Conservation (phyloP, 805 yeast genomes). For the Saturnispora hagleri region DNA sequence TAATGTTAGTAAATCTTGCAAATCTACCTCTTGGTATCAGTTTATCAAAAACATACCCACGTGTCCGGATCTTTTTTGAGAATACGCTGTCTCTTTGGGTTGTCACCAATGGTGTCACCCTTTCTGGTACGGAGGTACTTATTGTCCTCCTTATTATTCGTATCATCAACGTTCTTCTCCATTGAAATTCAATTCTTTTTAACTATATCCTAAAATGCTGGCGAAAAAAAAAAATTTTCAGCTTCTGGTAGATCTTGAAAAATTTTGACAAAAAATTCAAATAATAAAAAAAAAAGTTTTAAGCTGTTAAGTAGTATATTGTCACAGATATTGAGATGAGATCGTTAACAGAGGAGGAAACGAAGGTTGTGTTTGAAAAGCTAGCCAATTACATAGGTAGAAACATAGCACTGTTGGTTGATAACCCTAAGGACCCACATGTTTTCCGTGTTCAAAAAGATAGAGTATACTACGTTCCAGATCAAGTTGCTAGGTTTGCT, state of each 20-base stretch:
- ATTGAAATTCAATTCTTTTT: background rate
- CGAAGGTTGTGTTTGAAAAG: conserved; percentile 91
- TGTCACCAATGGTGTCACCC: conserved; percentile 21
- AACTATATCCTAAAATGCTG: background rate
- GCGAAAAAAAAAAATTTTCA: conserved; percentile 6
- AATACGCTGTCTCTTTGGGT: conserved; percentile 24
- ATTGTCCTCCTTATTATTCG: conserved; percentile 4
- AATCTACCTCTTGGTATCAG: background rate
- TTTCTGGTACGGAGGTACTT: conserved; percentile 16
- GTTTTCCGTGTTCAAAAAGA: conserved; percentile 95
- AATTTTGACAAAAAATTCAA: background rate
- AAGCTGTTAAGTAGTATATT: background rate
- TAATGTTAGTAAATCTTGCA: conserved; percentile 3
- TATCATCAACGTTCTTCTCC: background rate
- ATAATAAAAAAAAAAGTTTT: background rate
- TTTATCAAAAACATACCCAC: conserved; percentile 44
- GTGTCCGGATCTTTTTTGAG: conserved; percentile 30
- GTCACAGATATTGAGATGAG: conserved; percentile 51
- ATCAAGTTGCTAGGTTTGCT: conserved; percentile 73
- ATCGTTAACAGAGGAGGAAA: conserved; percentile 93
- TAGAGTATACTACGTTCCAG: conserved; percentile 88
- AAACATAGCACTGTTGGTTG: conserved; percentile 80
- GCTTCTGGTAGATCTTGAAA: background rate
- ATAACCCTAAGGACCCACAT: conserved; percentile 79
- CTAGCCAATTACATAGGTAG: conserved; percentile 95